Evolutionary conservation across 2,329 filamentous ascomycete species (phyloP), one percentile per base, ranked within the genome.

Genomic region (Apiospora rasikravindrae): DNA sequence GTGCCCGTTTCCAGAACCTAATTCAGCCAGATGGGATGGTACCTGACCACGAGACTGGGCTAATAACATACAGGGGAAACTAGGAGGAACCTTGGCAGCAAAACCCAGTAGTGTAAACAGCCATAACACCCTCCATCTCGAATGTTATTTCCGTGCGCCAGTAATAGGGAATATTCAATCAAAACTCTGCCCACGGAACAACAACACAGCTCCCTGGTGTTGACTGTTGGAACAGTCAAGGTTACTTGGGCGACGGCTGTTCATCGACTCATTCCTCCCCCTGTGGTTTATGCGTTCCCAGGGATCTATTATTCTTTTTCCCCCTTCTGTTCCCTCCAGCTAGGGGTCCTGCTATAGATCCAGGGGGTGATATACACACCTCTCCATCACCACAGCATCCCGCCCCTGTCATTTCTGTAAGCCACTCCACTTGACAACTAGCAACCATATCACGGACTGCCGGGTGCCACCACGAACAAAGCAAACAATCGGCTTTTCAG

Each of bases 341-440:
- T 40, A 64, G 57, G 57, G 57, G 57, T 6, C 8, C 29, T n/a
- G 29, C 40, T 40, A 40, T 64, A 64, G 57, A 64, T 64, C 33
- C 19, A 64, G 57, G 57, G 57, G 57, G 19, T 64, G 57, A 64
- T 64, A 64, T 64, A 64, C 57, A 64, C 57, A 64, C 57, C 13
- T 40, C 57, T 40, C 57, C 57, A 64, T 64, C 33, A 64, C 57
- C 57, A n/a, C 57, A 64, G 33, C 57, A 40, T 64, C 57, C 29
- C 33, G 33, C 57, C 57, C 57, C 57, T 64, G 57, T 64, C 57
- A 64, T 8, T 61, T 64, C 57, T 64, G 57, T 22, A 40, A 64
- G 57, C 40, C 33, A 64, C 57, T 64, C 57, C 57, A 64, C 57
- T 64, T 64, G 57, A 64, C 57, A 64, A 64, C 57, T 64, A 64